A percentile compares a stretch with the other conserved stretches of the same genome.
Conservation (phyloP, 2,329 filamentous ascomycete species). For the Endoconidiophora laricicola region DNA sequence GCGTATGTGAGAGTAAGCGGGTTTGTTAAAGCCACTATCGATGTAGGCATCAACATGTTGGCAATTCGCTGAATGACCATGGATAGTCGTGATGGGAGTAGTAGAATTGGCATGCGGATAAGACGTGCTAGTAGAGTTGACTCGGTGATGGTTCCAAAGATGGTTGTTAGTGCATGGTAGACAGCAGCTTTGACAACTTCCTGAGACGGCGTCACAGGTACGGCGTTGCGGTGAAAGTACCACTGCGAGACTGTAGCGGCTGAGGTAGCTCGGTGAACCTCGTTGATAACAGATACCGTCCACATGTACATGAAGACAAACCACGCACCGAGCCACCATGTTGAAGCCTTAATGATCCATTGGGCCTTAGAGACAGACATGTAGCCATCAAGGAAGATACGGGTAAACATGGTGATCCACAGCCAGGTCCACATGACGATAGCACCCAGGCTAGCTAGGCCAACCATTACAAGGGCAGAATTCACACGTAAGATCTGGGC, state of each 20-base stretch:
- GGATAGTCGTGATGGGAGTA: slow-evolving; percentile 57
- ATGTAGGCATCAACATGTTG: slow-evolving; percentile 69
- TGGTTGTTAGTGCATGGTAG: slow-evolving; percentile 63
- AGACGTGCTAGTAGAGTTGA: slow-evolving; percentile 68
- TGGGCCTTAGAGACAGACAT: slow-evolving; percentile 43
- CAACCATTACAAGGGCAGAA: slow-evolving; percentile 66
- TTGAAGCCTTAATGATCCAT: slow-evolving; percentile 74
- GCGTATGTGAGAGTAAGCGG: slow-evolving; percentile 84
- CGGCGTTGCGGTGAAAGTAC: slow-evolving; percentile 89
- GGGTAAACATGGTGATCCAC: slow-evolving; percentile 93
- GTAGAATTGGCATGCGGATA: slow-evolving; percentile 67
- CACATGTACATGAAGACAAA: slow-evolving; percentile 93
- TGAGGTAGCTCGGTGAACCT: slow-evolving; percentile 77
- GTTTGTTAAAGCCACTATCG: slow-evolving; percentile 73
- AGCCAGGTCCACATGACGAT: slow-evolving; percentile 87
- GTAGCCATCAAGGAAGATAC: slow-evolving; percentile 86
- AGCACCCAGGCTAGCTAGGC: slow-evolving; percentile 55
- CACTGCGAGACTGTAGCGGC: slow-evolving; percentile 94
- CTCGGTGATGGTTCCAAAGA: slow-evolving; percentile 84
- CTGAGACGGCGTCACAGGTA: slow-evolving; percentile 58
- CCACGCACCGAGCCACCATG: slow-evolving; percentile 86
- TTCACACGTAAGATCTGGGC: slow-evolving; percentile 76
- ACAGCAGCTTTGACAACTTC: slow-evolving; percentile 74
- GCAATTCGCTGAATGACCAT: slow-evolving; percentile 53
- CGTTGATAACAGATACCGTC: slow-evolving; percentile 76